A percentile compares a stretch with the other conserved stretches of the same genome.
These are phyloP conservation scores for Stephania yunnanensis DNA, from an alignment of 164 flowering plant species.

Conservation along the genomic window DNA sequence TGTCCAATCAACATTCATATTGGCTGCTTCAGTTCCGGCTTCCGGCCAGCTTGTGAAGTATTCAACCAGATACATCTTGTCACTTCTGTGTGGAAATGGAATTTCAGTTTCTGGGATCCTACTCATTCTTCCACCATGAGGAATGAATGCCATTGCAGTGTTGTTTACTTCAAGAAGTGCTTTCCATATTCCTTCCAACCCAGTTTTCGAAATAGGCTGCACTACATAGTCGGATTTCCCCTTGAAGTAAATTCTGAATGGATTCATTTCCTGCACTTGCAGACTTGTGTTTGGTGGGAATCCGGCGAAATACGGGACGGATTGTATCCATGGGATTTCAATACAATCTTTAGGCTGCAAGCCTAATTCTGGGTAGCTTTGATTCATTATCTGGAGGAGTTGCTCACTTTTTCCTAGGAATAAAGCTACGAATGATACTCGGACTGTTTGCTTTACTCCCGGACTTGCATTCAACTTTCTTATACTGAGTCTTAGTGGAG, in stretches of 20 bases:
- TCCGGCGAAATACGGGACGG: background rate
- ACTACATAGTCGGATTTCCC: slow-evolving; percentile 12
- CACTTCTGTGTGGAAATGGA: slow-evolving; percentile 24
- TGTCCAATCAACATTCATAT: slow-evolving; percentile 19
- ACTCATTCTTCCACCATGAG: background rate
- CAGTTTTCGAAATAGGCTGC: slow-evolving; percentile 12
- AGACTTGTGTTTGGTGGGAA: background rate
- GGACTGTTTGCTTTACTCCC: slow-evolving; percentile 1
- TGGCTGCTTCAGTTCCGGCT: slow-evolving; percentile 2
- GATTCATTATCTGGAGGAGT: slow-evolving; percentile 2
- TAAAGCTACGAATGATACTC: background rate
- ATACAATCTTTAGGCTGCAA: background rate
- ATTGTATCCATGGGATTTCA: slow-evolving; percentile 4
- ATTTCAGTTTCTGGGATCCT: slow-evolving; percentile 1
- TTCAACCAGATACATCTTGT: slow-evolving; percentile 13
- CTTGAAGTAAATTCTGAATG: background rate
- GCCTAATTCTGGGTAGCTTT: slow-evolving; percentile 9
- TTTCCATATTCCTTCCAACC: slow-evolving; percentile 15
- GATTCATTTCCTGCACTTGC: background rate
- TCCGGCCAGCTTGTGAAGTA: slow-evolving; percentile 13
- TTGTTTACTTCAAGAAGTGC: background rate
- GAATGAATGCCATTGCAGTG: background rate
- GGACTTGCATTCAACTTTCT: background rate
- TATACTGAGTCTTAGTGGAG: slow-evolving; percentile 1
- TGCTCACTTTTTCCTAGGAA: slow-evolving; percentile 1